Percentiles rank a stretch among this genome's conserved stretches.
These are phyloP conservation scores for Annulohypoxylon maeteangense DNA, from an alignment of 495 filamentous ascomycete species.

Conservation along the genomic window DNA sequence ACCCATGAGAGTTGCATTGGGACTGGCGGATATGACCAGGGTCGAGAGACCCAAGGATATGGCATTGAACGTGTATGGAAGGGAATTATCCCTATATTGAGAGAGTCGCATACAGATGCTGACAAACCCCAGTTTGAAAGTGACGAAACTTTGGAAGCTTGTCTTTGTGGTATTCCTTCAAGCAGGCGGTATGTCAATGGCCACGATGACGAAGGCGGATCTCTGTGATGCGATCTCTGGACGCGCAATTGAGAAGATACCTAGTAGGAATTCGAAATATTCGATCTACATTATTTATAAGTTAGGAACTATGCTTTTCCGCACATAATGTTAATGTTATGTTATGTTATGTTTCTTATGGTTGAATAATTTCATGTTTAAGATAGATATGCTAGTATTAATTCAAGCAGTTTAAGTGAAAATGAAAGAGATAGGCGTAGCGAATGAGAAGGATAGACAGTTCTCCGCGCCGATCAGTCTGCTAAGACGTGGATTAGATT, in stretches of 20 bases:
- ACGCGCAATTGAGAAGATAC: neutral
- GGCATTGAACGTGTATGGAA: slow-evolving; percentile 37
- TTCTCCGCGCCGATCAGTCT: slow-evolving; percentile 19
- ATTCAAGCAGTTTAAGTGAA: slow-evolving; percentile 6
- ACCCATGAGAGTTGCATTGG: slow-evolving; percentile 34
- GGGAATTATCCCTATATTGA: slow-evolving; percentile 39
- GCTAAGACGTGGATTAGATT: slow-evolving; percentile 7
- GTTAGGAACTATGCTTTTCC: neutral
- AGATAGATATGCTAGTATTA: neutral
- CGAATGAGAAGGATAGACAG: neutral
- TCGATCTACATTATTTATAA: neutral
- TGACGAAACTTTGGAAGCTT: slow-evolving; percentile 30
- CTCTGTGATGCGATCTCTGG: slow-evolving; percentile 6
- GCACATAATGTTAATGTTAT: neutral
- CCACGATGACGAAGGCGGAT: slow-evolving; percentile 20
- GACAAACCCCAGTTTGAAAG: slow-evolving; percentile 10
- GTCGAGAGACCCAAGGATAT: slow-evolving; percentile 39
- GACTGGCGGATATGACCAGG: slow-evolving; percentile 35
- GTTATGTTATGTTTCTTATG: neutral
- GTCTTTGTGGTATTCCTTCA: slow-evolving; percentile 8
- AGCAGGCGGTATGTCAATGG: neutral
- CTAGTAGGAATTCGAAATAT: too few species aligned
- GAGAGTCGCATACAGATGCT: slow-evolving; percentile 23
- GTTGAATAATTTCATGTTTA: neutral
- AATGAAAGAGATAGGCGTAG: slow-evolving; percentile 3